Evolutionary conservation across 2,329 filamentous ascomycete genomes (phyloP).

Genomic region (Aspergillus tanneri): DNA sequence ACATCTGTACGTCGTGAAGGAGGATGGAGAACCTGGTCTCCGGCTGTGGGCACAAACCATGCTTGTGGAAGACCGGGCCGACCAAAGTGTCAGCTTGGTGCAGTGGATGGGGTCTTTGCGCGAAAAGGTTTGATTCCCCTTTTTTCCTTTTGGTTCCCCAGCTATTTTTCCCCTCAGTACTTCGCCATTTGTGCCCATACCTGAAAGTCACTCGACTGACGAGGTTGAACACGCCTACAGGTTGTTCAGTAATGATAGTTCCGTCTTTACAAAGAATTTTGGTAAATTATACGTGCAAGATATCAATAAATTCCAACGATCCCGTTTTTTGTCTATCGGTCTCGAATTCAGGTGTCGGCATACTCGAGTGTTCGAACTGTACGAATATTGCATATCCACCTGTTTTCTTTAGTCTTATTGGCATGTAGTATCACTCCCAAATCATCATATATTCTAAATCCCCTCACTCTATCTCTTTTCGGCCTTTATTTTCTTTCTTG

Average conservation of each 20-base stretch:
- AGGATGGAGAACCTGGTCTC: conserved; percentile 92
- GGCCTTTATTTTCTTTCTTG: too few relatives aligned
- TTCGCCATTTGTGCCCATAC: conserved; percentile 7
- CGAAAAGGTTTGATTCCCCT: conserved; percentile 74
- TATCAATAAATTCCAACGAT: conserved; percentile 23
- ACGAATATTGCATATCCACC: background rate
- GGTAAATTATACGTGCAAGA: conserved; percentile 22
- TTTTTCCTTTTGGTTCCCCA: conserved; percentile 13
- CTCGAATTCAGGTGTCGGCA: background rate
- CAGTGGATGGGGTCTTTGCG: conserved; percentile 90
- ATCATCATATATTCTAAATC: background rate
- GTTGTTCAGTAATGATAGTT: conserved; percentile 34
- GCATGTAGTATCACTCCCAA: background rate
- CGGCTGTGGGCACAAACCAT: conserved; percentile 97
- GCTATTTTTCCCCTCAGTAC: too few relatives aligned
- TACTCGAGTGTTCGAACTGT: background rate
- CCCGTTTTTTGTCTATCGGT: conserved; percentile 3
- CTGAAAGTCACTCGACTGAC: conserved; percentile 24
- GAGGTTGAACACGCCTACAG: conserved; percentile 25
- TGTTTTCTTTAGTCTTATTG: background rate
- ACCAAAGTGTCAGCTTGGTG: conserved; percentile 86
- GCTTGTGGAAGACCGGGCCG: conserved; percentile 89
- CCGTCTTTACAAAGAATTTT: conserved; percentile 17
- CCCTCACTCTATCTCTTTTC: background rate
- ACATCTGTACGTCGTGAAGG: conserved; percentile 87